phyloP scores from a whole-genome alignment of 805 yeast species.

The Candida nitratophila region DNA sequence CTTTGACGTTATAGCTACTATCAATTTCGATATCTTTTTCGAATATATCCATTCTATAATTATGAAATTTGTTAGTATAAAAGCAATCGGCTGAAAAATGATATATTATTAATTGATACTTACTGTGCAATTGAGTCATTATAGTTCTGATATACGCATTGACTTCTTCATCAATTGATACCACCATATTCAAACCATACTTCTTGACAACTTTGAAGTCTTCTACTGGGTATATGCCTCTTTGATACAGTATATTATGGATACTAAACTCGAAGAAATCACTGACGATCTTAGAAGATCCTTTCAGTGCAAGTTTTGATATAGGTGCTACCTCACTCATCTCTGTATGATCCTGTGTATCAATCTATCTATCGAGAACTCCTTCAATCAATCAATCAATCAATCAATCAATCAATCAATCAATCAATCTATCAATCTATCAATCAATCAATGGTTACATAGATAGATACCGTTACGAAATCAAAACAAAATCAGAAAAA shows the following conservation, averaged over 20 bases:
- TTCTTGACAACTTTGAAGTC: slow-evolving; percentile 74
- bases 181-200: slow-evolving; percentile 70
- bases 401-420: too few species aligned
- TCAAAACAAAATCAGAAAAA: not conserved
- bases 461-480: not conserved
- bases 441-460: too few species aligned
- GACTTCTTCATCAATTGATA: slow-evolving; percentile 71
- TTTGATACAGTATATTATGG: slow-evolving; percentile 74
- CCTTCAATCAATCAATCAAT: too few species aligned
- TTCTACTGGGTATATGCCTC: slow-evolving; percentile 85
- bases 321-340: slow-evolving; percentile 7
- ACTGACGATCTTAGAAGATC: slow-evolving; percentile 70
- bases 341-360: too few species aligned
- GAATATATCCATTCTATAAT: slow-evolving; percentile 73
- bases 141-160: slow-evolving; percentile 59
- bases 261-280: slow-evolving; percentile 82
- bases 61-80: too few species aligned
- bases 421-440: too few species aligned
- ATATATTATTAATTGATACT: slow-evolving; percentile 2
- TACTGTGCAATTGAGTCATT: slow-evolving; percentile 55
- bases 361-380: too few species aligned
- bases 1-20: slow-evolving; percentile 66
- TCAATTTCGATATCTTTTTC: slow-evolving; percentile 59
- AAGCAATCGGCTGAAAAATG: too few species aligned
- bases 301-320: slow-evolving; percentile 57